Evolutionary conservation across 345 rosid species (phyloP).

Genomic region (Clarkia xantiana): DNA sequence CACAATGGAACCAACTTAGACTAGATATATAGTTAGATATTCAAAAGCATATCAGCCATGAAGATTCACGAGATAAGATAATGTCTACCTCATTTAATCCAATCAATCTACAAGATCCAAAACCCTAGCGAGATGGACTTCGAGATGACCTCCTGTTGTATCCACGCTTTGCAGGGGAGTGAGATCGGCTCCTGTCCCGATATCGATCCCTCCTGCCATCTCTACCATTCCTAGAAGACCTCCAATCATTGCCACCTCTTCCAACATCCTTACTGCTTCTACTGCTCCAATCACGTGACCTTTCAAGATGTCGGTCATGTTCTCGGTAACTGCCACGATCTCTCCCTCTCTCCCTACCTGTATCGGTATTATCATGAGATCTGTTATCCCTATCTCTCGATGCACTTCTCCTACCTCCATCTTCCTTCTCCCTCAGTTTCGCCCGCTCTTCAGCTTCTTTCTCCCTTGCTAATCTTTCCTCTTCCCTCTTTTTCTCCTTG

Average conservation of each 20-base stretch:
- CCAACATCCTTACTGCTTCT: conserved; percentile 47
- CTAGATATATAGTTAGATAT: neutral
- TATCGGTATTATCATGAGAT: conserved; percentile 26
- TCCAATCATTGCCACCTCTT: conserved; percentile 35
- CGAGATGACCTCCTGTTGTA: conserved; percentile 45
- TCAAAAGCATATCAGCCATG: conserved; percentile 26
- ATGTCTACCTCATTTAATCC: conserved; percentile 51
- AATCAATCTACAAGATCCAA: conserved; percentile 36
- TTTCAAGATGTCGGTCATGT: conserved; percentile 47
- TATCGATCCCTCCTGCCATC: conserved; percentile 43
- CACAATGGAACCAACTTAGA: conserved; percentile 22
- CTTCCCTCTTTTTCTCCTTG: conserved; percentile 77
- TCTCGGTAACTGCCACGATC: conserved; percentile 26
- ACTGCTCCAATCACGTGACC: conserved; percentile 41
- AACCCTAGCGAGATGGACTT: conserved; percentile 59
- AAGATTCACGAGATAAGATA: conserved; percentile 28
- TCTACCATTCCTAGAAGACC: conserved; percentile 51
- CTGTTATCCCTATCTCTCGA: conserved; percentile 56
- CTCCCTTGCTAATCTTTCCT: conserved; percentile 64
- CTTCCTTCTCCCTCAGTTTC: conserved; percentile 64
- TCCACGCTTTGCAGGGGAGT: conserved; percentile 70
- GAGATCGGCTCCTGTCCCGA: conserved; percentile 65
- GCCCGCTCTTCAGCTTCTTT: conserved; percentile 71
- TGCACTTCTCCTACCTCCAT: conserved; percentile 39
- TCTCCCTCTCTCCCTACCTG: conserved; percentile 38